Conservation (phyloP, 768 basidiomycete genomes). For the Candolleomyces aberdarensis region DNA sequence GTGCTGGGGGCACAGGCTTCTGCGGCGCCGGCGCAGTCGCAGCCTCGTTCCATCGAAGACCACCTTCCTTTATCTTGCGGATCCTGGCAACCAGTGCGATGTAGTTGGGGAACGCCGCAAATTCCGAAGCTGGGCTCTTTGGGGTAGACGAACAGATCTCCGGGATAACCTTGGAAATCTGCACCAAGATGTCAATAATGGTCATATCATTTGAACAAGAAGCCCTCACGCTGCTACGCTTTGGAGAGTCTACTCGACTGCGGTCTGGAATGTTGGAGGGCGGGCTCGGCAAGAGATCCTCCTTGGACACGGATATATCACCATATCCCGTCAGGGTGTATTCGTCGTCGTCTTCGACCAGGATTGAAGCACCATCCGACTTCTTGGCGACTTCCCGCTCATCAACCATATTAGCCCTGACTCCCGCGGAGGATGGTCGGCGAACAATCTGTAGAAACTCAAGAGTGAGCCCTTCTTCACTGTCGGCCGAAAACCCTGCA, state of each 20-base stretch:
- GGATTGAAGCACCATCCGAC: slow-evolving; percentile 11
- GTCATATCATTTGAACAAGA: neutral
- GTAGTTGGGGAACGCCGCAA: slow-evolving; percentile 4
- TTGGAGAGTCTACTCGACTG: neutral
- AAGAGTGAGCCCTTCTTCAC: too few species aligned
- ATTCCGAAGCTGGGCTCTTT: neutral
- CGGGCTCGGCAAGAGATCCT: neutral
- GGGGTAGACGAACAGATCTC: neutral
- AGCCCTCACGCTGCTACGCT: neutral
- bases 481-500: too few species aligned
- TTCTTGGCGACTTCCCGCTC: too few species aligned
- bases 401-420: too few species aligned
- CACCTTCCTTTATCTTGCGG: neutral
- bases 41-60: neutral
- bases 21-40: too few species aligned
- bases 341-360: slow-evolving; percentile 24
- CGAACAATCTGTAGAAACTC: too few species aligned
- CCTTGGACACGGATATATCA: neutral
- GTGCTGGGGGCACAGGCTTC: neutral
- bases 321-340: neutral
- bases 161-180: neutral
- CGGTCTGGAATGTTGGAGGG: neutral
- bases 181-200: neutral
- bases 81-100: neutral
- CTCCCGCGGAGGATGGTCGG: too few species aligned